Base-by-base conservation (phyloP, 805 yeast species). In the Hanseniaspora meyeri region DNA sequence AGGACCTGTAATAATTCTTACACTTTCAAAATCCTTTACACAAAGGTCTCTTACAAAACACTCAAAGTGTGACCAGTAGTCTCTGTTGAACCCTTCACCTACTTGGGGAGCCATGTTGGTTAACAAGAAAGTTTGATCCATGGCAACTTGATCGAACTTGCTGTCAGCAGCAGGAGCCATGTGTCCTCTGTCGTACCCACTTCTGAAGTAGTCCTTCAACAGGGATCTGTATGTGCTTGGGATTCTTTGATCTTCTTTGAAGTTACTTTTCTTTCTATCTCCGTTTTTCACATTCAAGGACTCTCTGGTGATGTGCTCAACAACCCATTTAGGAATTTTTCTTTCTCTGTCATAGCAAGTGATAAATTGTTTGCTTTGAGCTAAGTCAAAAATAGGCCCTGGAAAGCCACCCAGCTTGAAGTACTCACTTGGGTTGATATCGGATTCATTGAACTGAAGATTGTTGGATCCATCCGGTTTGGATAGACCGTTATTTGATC, bases 111-210 rank as follows among this genome's bases (percentile, higher is more conserved):
- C 80, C 77, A 93, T 91, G 69, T 93, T 93, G 6, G 95, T 83
- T 63, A 93, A 72, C 60, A 74, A 80, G 65, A 93, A 93, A 0
- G 98, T 93, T 68, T 91, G 95, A 69, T 93, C 84, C 97, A 93
- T 91, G 19, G 97, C 97, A 19, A 67, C 62, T 70, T 93, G 98
- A 36, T 81, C 80, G 71, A 81, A 93, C 66, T 87, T 89, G 29
- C 97, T 97, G 68, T 93, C 86, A 0, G 97, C 97, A 5, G 98
- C 98, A 3, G 98, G 97, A 0, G 96, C 97, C 64, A 87, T 88
- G 70, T 93, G 98, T 6, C 98, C 98, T 61, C 97, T 74, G 68
- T 93, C 98, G 69, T 87, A 93, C 1, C 98, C 98, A 36, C 93
- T 83, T 63, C 97, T 78, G 74, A 91, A 93, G 68, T 85, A 93